These are phyloP conservation scores for Dorcoceras hygrometricum DNA, from an alignment of 257 asterid genomes.

Conservation along the genomic window DNA sequence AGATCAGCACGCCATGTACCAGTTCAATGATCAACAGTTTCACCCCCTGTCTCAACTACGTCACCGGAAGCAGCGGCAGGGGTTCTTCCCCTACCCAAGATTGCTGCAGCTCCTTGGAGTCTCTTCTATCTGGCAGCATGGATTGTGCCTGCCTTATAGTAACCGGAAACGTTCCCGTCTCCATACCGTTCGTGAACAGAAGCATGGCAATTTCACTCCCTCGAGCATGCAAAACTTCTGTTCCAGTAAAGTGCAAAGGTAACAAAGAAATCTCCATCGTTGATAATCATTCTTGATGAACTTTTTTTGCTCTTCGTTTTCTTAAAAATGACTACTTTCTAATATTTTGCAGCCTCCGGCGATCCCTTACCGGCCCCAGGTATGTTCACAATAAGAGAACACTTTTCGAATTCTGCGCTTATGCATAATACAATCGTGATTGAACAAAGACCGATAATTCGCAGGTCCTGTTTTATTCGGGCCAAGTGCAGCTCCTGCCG, in stretches of 20 bases:
- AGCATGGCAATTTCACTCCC: conserved; percentile 56
- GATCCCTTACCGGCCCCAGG: conserved; percentile 83
- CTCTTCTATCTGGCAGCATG: conserved; percentile 43
- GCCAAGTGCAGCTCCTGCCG: conserved; percentile 44
- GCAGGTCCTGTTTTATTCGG: conserved; percentile 57
- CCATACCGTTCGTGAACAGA: conserved; percentile 49
- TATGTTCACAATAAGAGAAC: conserved; percentile 6
- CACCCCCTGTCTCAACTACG: conserved; percentile 58
- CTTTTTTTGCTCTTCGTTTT: not conserved
- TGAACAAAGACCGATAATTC: not conserved
- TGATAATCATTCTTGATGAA: too few species aligned
- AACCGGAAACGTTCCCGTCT: conserved; percentile 74
- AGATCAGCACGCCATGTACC: conserved; percentile 61
- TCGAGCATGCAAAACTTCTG: conserved; percentile 40
- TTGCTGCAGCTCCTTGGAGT: conserved; percentile 61
- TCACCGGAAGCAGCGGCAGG: conserved; percentile 59
- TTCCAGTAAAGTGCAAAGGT: conserved; percentile 72
- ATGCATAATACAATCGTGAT: not conserved
- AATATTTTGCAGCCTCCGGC: conserved; percentile 55
- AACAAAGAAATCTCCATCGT: not conserved
- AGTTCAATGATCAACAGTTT: conserved; percentile 45
- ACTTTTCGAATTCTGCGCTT: not conserved
- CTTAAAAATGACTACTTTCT: not conserved
- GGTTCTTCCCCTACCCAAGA: conserved; percentile 47
- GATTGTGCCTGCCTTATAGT: conserved; percentile 65